Base-by-base conservation (phyloP, 768 basidiomycete species). In the Kwoniella dejecticola region DNA sequence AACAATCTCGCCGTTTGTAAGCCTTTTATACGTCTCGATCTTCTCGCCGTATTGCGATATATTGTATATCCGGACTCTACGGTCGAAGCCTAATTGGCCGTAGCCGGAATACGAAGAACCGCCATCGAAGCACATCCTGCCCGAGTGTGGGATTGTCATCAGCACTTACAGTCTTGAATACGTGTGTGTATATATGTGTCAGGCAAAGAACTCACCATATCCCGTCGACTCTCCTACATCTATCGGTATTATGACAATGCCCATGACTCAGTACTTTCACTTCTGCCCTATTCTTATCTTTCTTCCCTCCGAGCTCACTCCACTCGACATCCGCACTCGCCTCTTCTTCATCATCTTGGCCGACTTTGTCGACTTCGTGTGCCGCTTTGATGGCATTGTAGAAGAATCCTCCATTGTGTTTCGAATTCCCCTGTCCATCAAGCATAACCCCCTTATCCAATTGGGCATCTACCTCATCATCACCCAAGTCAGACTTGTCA, bases 251-350 rank as follows among this genome's bases (percentile, higher is more conserved):
- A 79, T 98, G 95, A 72, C 85, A 88, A 74, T 98, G 95, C 0
- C 94, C 95, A 77, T 97, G 91, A 21, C 85, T 88, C 15, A 95
- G 83, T 1, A 89, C 89, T 78, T 95, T 95, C 44, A 94, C 88
- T 71, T 94, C 41, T n/a, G 41, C 15, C 33, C 33, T 36, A 42
- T 42, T 11, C 41, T 42, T 36, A 42, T 42, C 10, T n/a, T 42
- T 42, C 19, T 42, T 19, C 19, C 11, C 41, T 8, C 33, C 15
- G 7, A 36, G 15, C 15, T 15, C 33, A 36, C 7, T 36, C 33
- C 93, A 0, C 81, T 83, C 29, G 82, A 78, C 50, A 75, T 79
- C 24, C 8, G 23, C 50, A 75, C 79, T 21, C 8, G 23, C n/a
- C 48, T 29, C 42, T 45, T 48, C 65, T 21, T 52, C 47, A 10